Base-by-base conservation (phyloP, 148 eudicot genomes). In the Vaccinium corymbosum region DNA sequence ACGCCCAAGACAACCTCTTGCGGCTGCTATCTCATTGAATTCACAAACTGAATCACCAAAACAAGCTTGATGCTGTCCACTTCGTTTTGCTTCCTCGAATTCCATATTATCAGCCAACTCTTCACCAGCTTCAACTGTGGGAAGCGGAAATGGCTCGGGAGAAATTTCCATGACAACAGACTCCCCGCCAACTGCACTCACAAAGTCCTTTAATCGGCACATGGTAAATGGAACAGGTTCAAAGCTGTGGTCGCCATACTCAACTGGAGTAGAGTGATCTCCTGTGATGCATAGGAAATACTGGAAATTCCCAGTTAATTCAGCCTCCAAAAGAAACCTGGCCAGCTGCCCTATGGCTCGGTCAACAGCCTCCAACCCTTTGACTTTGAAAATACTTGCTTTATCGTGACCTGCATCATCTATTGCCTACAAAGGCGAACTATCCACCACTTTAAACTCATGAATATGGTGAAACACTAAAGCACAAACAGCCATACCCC, bases 351-450 rank as follows among this genome's bases (percentile, higher is more conserved):
- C 93, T 77, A 96, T 89, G 13, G 94, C 95, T 88, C 81, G 88
- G 76, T 94, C 99, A 73, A 94, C 95, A 3, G 97, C 94, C 89
- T 96, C 99, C 83, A 97, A 88, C 52, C 94, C 98, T 87, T 91
- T 97, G 49, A 94, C 97, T 87, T 94, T 96, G 82, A 94, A 93
- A 32, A 92, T 62, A 29, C 92, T 91, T 11, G 98, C 95, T 92
- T 94, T 97, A 86, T 94, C 99, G 79, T 97, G 99, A 84, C 99
- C 99, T 35, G 99, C 98, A 79, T 97, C 99, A 72, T 97, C 99
- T 84, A 97, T 93, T 52, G 95, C 99, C 99, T 94, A 91, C 83
- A 84, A 76, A 71, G 49, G 25, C 19, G 17, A 71, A 19, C 35
- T 50, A 80, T 29, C 61, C 46, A 79, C 16, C 57, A 38, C 20